Percentiles rank a stretch among this genome's conserved stretches.
Conservation (phyloP, 2,329 filamentous ascomycete genomes). For the Cercospora sp. region DNA sequence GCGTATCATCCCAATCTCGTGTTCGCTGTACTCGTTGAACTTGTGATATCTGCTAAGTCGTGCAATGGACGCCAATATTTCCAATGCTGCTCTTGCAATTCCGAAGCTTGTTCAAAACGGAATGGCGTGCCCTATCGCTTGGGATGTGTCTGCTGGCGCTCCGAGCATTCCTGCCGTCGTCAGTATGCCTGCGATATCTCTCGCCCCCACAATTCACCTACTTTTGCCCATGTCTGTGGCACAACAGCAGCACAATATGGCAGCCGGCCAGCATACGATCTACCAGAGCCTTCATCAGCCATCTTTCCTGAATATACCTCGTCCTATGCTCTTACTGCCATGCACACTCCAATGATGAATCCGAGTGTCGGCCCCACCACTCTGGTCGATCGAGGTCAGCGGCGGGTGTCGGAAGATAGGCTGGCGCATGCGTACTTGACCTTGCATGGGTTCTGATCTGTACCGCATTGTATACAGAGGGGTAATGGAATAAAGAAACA, state of each 20-base stretch:
- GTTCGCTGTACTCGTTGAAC: not conserved
- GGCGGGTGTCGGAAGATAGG: no score
- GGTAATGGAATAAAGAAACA: constrained; percentile 36
- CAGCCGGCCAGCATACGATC: constrained; percentile 43
- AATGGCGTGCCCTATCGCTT: constrained; percentile 37
- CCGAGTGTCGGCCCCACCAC: constrained; percentile 43
- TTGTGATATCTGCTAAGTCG: not conserved
- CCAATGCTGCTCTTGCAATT: not conserved
- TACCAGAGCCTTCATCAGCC: constrained; percentile 6
- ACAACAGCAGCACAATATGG: constrained; percentile 42
- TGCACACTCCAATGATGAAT: constrained; percentile 37
- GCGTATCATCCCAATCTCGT: not conserved
- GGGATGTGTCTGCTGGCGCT: constrained; percentile 38
- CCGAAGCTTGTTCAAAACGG: constrained; percentile 30
- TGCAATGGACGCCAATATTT: not conserved
- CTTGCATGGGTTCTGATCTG: constrained; percentile 42
- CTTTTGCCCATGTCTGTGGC: constrained; percentile 41
- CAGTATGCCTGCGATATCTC: not conserved
- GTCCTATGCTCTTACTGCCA: constrained; percentile 32
- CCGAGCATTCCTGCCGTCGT: constrained; percentile 31
- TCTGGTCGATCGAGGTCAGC: constrained; percentile 5
- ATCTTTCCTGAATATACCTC: not conserved
- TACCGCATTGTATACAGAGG: constrained; percentile 42
- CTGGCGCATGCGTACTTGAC: constrained; percentile 31
- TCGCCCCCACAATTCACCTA: constrained; percentile 9